A percentile compares a stretch with the other conserved stretches of the same genome.
phyloP scores from a whole-genome alignment of 139 green algal genomes.

The Picochlorum sp. region DNA sequence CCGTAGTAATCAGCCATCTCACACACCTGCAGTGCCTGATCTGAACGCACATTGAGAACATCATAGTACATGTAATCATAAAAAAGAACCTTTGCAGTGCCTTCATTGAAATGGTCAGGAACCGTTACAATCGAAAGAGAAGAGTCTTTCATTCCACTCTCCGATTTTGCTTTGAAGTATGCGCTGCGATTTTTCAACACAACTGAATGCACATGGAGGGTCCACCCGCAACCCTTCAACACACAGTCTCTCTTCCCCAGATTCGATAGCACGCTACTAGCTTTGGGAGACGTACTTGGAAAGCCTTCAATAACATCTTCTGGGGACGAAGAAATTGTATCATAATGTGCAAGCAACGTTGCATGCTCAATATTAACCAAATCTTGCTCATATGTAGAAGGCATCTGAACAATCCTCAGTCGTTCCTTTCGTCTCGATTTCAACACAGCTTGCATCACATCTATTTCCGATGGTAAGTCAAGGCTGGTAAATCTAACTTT shows the following conservation, averaged over 20 bases:
- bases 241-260: not conserved
- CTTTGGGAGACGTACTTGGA: not conserved
- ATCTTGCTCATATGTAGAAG: slow-evolving; percentile 45
- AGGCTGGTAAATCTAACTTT: slow-evolving; percentile 55
- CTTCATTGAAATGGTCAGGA: slow-evolving; percentile 46
- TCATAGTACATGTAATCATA: slow-evolving; percentile 50
- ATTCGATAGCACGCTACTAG: not conserved
- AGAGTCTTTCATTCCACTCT: slow-evolving; percentile 44
- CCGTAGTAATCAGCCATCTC: slow-evolving; percentile 48
- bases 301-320: slow-evolving; percentile 20
- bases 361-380: slow-evolving; percentile 9
- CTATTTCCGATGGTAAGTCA: slow-evolving; percentile 46
- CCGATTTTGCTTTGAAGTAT: slow-evolving; percentile 31
- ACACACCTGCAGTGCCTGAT: slow-evolving; percentile 16
- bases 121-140: slow-evolving; percentile 16
- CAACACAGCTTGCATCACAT: slow-evolving; percentile 40
- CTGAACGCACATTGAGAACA: slow-evolving; percentile 12
- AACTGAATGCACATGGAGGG: slow-evolving; percentile 10
- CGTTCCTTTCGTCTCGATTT: slow-evolving; percentile 17
- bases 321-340: not conserved
- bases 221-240: not conserved
- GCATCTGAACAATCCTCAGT: slow-evolving; percentile 10
- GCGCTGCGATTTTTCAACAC: slow-evolving; percentile 41
- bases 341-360: not conserved
- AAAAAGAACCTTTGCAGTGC: slow-evolving; percentile 26